Evolutionary conservation across 345 rosid genomes (phyloP), one percentile per base, ranked within the genome.

Genomic region (Kandelia obovata): DNA sequence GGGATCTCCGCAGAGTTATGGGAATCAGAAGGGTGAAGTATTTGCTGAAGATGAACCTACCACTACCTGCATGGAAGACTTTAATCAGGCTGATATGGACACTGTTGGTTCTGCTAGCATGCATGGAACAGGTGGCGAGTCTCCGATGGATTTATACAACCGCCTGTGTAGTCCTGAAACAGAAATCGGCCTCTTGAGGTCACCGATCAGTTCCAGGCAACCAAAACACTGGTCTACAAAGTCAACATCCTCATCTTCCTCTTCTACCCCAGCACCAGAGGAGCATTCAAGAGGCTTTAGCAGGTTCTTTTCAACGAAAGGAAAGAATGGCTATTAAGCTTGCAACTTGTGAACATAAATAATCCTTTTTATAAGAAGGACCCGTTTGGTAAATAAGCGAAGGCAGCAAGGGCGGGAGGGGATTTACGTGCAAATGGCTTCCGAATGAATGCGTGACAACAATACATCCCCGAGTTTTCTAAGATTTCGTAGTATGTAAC

Each of bases 251-350:
- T 86, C 86, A 0, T 82, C 89, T 46, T 77, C 87, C 35, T 79
- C 86, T 11, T 67, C 88, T 0, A 74, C 84, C 27, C 76, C 77
- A 35, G 82, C 92, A 4, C 94, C 83, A 1, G 99, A 96, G 82
- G 90, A 90, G 76, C 86, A 86, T n/a, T 58, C 81, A 2, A 80
- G 89, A 67, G 96, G 98, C 53, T 79, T 95, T 72, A 87, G 92
- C 96, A 81, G 99, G 79, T 92, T 95, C 91, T 95, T 95, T 83
- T 85, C 97, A 9, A 71, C 96, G 0, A 95, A 90, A 81, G 92
- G 86, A 66, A 87, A 86, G 92, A 83, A 72, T 23, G 79, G 81
- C 31, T 70, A 75, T 30, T 79, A 78, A 69, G 35, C 71, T 39
- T 62, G 77, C 81, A 35, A 66, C 69, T 62, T 0, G 61, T 77